A percentile compares a stretch with the other conserved stretches of the same genome.
Evolutionary conservation across 164 flowering plant species (phyloP).

Genomic region (Malania oleifera): DNA sequence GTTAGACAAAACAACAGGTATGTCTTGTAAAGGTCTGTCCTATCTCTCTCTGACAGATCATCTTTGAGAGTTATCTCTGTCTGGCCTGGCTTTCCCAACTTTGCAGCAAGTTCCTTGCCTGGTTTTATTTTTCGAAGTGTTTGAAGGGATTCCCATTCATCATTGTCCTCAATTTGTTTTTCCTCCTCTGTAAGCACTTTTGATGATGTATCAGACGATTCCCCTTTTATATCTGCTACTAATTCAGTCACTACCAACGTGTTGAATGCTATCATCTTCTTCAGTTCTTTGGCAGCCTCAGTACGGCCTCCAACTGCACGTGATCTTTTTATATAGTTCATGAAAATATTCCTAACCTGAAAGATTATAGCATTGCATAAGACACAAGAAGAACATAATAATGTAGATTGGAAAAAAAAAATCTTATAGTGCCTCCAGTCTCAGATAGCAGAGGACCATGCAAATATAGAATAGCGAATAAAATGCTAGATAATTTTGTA

Average conservation of each 20-base stretch:
- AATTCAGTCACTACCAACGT: conserved; percentile 73
- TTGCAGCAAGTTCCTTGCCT: conserved; percentile 41
- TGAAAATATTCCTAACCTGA: conserved; percentile 72
- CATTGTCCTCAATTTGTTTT: conserved; percentile 35
- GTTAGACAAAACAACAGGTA: conserved; percentile 72
- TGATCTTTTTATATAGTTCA: conserved; percentile 60
- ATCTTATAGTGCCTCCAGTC: no score
- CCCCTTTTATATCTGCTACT: conserved; percentile 88
- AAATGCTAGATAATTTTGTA: no score
- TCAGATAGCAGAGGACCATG: no score
- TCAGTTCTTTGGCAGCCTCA: conserved; percentile 77
- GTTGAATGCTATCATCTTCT: conserved; percentile 85
- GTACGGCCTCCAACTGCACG: conserved; percentile 58
- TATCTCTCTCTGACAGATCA: conserved; percentile 74
- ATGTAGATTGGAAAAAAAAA: no score
- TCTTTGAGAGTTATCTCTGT: conserved; percentile 85
- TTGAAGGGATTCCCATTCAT: conserved; percentile 75
- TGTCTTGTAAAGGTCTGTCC: conserved; percentile 75
- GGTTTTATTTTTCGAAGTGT: conserved; percentile 64
- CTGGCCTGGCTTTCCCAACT: conserved; percentile 58
- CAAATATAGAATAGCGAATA: no score
- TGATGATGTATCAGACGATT: conserved; percentile 38
- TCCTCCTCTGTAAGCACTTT: conserved; percentile 42
- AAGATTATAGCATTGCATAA: neutral
- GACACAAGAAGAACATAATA: neutral